Base-by-base conservation (phyloP, 2,329 filamentous ascomycete species). In the Hypoxylon sp. region DNA sequence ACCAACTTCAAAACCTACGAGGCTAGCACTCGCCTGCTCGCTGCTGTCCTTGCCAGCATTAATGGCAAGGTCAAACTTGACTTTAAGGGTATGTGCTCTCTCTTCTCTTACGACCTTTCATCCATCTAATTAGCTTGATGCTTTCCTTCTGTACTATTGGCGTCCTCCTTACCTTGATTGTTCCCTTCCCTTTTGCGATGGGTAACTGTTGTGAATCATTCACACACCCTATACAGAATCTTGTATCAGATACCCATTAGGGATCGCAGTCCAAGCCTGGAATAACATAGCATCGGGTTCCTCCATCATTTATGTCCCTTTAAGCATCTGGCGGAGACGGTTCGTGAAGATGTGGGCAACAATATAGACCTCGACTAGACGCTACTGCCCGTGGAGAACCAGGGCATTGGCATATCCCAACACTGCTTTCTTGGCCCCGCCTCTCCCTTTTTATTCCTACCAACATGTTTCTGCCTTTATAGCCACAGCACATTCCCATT, bases 1-100 rank as follows among this genome's bases (percentile, higher is more conserved):
- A 82, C 85, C 13, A 89, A 88, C 71, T 90, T 89, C 79, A 86
- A 85, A 68, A 83, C 82, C 1, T 89, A 88, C 75, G 88, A 90
- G 76, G 82, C 85, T 0, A 86, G 88, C 70, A 83, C 84, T 19
- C 87, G 89, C 49, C 84, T 91, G 36, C 80, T 90, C 2, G 85
- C 87, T 1, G 88, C 89, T 4, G 84, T 90, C 23, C 79, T 91
- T 0, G 89, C 88, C 0, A 86, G 87, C 2, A 83, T 87, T 59
- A 84, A 84, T 0, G 80, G 80, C 0, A 73, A 65, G 21, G 51
- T 86, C 0, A 87, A 85, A 67, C 84, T 89, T 58, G 87, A 90
- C 75, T 90, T 86, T 76, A 86, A 85, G 73, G 87, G 89, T 91
- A 83, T 80, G 86, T 73, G 43, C 17, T 6, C 17, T 51, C 45